phyloP scores from a whole-genome alignment of 441 rosid genomes.

The Syzygium syzygioides region DNA sequence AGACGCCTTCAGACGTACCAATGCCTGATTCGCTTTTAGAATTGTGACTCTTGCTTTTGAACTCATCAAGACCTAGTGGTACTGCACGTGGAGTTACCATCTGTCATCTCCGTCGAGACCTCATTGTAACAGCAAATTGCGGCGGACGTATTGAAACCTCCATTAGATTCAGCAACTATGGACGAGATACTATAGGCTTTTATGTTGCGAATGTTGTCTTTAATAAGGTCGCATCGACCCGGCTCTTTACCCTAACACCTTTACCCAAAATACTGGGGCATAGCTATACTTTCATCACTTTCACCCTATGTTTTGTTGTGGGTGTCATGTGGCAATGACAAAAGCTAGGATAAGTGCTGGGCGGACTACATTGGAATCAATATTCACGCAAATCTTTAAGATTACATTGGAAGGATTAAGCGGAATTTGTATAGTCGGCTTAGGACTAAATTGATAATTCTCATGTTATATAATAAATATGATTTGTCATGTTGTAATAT shows the following conservation, averaged over 20 bases:
- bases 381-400: too few species aligned
- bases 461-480: too few species aligned
- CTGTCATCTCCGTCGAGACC: neutral
- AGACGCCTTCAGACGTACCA: constrained; percentile 17
- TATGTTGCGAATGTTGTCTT: neutral
- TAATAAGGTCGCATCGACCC: neutral
- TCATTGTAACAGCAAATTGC: neutral
- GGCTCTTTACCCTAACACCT: neutral
- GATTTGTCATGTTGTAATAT: neutral
- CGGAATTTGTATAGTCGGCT: too few species aligned
- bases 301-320: neutral
- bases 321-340: neutral
- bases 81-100: constrained; percentile 22
- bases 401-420: neutral
- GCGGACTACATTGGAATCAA: neutral
- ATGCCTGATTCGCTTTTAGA: constrained; percentile 42
- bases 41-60: constrained; percentile 62
- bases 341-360: neutral
- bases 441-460: too few species aligned
- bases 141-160: neutral
- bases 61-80: constrained; percentile 80
- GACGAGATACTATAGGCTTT: neutral
- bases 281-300: too few species aligned
- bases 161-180: neutral
- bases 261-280: too few species aligned